These are phyloP conservation scores for Quercus dentata DNA, from an alignment of 306 rosid species.

Conservation along the genomic window DNA sequence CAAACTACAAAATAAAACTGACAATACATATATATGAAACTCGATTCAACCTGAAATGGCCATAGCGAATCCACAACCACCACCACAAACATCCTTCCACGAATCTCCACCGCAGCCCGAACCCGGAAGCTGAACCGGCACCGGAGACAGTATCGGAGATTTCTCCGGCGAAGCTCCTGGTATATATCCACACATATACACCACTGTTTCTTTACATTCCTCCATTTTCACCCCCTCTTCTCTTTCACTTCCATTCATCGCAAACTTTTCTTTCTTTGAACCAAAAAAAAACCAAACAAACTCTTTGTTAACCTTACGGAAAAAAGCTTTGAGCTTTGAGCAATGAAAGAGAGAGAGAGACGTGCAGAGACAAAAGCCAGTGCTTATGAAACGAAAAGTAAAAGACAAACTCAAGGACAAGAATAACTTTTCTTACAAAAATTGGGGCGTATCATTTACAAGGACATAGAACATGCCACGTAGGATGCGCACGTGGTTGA, in stretches of 20 bases:
- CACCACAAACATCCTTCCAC: slow-evolving; percentile 76
- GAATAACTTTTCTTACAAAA: not conserved
- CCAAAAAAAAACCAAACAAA: too few relatives aligned
- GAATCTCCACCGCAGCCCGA: slow-evolving; percentile 36
- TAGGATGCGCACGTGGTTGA: slow-evolving; percentile 34
- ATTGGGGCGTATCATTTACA: slow-evolving; percentile 38
- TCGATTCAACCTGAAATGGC: slow-evolving; percentile 72
- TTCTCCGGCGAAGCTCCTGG: slow-evolving; percentile 80
- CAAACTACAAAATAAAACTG: not conserved
- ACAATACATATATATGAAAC: not conserved
- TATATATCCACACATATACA: slow-evolving; percentile 85
- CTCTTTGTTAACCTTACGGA: not conserved
- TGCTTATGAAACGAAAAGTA: too few relatives aligned
- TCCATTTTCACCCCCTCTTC: slow-evolving; percentile 37
- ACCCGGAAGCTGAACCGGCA: slow-evolving; percentile 36
- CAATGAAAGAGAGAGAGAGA: not conserved
- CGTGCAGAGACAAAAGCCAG: not conserved
- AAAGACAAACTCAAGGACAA: too few relatives aligned
- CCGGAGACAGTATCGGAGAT: slow-evolving; percentile 55
- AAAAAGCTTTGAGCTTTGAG: not conserved
- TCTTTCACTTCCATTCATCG: slow-evolving; percentile 51
- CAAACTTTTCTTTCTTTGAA: not conserved
- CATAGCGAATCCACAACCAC: slow-evolving; percentile 95
- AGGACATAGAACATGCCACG: slow-evolving; percentile 41
- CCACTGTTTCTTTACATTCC: slow-evolving; percentile 35